phyloP scores from a whole-genome alignment of 768 basidiomycete genomes.

The Leucosporidium yakuticum region DNA sequence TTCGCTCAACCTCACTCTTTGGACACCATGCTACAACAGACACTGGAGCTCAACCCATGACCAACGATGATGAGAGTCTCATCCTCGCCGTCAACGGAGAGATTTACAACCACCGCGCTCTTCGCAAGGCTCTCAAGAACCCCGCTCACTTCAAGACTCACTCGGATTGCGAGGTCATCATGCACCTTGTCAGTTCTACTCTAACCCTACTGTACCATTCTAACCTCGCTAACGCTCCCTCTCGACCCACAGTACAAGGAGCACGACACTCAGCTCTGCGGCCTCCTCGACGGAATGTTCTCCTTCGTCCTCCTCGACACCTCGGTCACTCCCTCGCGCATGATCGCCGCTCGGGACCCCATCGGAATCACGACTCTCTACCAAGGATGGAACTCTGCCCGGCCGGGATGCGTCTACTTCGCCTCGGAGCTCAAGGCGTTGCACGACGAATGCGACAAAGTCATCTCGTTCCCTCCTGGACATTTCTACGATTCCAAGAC shows the following conservation, averaged over 20 bases:
- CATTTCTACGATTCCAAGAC: conserved; percentile 88
- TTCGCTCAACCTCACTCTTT: conserved; percentile 5
- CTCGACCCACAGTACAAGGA: conserved; percentile 64
- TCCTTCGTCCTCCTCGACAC: conserved; percentile 95
- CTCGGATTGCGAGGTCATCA: conserved; percentile 95
- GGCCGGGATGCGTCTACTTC: conserved; percentile 80
- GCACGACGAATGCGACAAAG: conserved; percentile 82
- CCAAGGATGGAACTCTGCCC: conserved; percentile 82
- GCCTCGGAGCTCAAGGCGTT: conserved; percentile 93
- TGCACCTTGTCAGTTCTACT: conserved; percentile 64
- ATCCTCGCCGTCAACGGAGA: conserved; percentile 94
- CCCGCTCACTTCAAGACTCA: conserved; percentile 85
- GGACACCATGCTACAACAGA: conserved; percentile 52
- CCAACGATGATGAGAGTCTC: conserved; percentile 74
- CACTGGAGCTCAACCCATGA: conserved; percentile 89
- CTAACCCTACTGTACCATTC: not conserved
- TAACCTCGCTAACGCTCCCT: not conserved
- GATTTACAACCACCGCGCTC: conserved; percentile 91
- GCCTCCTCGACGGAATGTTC: conserved; percentile 93
- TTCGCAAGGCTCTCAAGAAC: conserved; percentile 60
- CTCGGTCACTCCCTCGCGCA: conserved; percentile 74
- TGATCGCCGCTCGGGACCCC: conserved; percentile 94
- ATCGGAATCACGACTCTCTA: conserved; percentile 98
- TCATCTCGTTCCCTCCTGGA: conserved; percentile 94
- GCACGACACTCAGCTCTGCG: conserved; percentile 67